Base-by-base conservation (phyloP, 768 basidiomycete genomes). In the Auricularia auricula-judae region DNA sequence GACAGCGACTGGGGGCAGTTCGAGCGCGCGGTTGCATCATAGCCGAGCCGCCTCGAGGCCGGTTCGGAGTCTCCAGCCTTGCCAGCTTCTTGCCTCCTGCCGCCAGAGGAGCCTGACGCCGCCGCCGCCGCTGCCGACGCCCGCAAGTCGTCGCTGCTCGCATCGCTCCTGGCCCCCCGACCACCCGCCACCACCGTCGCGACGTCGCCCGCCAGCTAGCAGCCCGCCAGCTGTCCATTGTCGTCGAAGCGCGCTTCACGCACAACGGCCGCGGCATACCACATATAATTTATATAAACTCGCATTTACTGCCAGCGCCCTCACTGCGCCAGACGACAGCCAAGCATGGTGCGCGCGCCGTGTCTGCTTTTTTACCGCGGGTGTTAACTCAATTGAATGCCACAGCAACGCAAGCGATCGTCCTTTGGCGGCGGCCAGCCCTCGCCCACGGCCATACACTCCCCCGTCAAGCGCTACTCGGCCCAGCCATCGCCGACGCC, bases 401-500 rank as follows among this genome's bases (percentile, higher is more conserved):
- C 56, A 14, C 56, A 59, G 56, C 56, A 59, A 59, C 56, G 56
- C 56, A 59, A 59, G 18, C 56, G 56, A 4, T 59, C 56, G 14
- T 59, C 56, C 8, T 59, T 8, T 29, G 18, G 18, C 56, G 34
- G 16, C 11, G 21, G 47, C 47, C 56, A 29, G 34, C 56, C 56
- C 23, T 59, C 56, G 34, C 56, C 56, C 56, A 59, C 56, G 34
- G 59, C 59, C 43, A 61, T 44, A 36, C 65, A 65, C 36, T 62
- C 65, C 18, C 65, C 60, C 18, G 23, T 59, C 56, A 59, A 59
- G 56, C 65, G 65, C 29, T 35, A 36, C 34, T 60, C 59, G 29
- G 39, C 29, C 14, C 65, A 65, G 65, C 65, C 65, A 23, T 61
- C 65, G 10, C 60, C 64, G 3, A 67, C 63, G 64, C 68, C 68